These are phyloP conservation scores for Penicillium sp. DNA, from an alignment of 2,329 filamentous ascomycete species.

Conservation along the genomic window DNA sequence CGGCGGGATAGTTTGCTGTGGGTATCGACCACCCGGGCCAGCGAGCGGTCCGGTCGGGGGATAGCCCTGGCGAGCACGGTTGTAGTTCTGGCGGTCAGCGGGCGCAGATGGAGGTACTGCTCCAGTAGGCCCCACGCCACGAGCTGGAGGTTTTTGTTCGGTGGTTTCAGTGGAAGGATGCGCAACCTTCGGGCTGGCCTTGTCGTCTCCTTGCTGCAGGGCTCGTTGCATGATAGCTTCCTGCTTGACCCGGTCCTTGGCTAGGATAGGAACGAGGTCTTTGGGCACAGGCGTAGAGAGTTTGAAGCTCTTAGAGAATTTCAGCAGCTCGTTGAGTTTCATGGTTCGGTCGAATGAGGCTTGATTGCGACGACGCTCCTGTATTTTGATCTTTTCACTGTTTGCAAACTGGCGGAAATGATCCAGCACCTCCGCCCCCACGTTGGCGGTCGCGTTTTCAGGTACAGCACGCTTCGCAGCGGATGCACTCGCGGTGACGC, in stretches of 20 bases:
- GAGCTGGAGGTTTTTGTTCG: slow-evolving; percentile 53
- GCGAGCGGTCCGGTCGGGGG: slow-evolving; percentile 47
- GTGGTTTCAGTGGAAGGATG: slow-evolving; percentile 46
- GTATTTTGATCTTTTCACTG: slow-evolving; percentile 57
- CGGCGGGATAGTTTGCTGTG: slow-evolving; percentile 43
- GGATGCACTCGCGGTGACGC: slow-evolving; percentile 44
- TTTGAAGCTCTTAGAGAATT: slow-evolving; percentile 92
- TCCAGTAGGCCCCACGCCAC: slow-evolving; percentile 43
- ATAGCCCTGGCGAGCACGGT: slow-evolving; percentile 47
- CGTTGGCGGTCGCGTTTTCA: slow-evolving; percentile 57
- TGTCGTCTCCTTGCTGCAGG: slow-evolving; percentile 65
- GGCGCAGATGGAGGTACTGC: slow-evolving; percentile 35
- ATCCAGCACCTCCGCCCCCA: slow-evolving; percentile 59
- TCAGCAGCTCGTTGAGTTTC: slow-evolving; percentile 90
- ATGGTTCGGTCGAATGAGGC: slow-evolving; percentile 75
- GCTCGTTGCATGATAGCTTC: slow-evolving; percentile 88
- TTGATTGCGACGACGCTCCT: slow-evolving; percentile 55
- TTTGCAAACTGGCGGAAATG: slow-evolving; percentile 63
- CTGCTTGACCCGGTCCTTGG: slow-evolving; percentile 94
- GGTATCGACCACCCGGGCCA: slow-evolving; percentile 39
- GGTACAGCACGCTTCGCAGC: slow-evolving; percentile 36
- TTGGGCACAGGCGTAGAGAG: slow-evolving; percentile 85
- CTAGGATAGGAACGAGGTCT: slow-evolving; percentile 89
- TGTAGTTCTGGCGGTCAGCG: slow-evolving; percentile 48
- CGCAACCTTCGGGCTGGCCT: slow-evolving; percentile 46